These are phyloP conservation scores for Saccharomycopsis fibuligera DNA, from an alignment of 805 yeast species.

Conservation along the genomic window DNA sequence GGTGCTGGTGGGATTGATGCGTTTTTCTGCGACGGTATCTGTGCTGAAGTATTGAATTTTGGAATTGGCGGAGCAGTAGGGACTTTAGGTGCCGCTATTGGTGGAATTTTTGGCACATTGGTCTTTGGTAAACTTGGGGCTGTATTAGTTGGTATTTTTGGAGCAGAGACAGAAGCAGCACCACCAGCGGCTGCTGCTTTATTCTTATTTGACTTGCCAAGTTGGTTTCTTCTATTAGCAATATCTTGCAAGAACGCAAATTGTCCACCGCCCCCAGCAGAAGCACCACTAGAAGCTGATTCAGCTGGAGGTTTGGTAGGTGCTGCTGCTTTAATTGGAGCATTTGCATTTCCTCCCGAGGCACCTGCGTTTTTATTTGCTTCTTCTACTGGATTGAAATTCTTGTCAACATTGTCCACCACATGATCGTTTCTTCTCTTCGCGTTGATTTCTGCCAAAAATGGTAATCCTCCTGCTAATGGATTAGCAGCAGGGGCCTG, in stretches of 20 bases:
- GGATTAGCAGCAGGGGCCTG: slow-evolving; percentile 22
- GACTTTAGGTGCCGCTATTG: slow-evolving; percentile 14
- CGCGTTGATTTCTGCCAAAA: slow-evolving; percentile 51
- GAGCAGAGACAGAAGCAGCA: slow-evolving; percentile 23
- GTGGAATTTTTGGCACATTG: slow-evolving; percentile 23
- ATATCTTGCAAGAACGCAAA: slow-evolving; percentile 7
- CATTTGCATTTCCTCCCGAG: slow-evolving; percentile 18
- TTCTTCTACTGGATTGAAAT: slow-evolving; percentile 23
- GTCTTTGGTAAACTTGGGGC: slow-evolving; percentile 28
- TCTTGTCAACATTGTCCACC: slow-evolving; percentile 33
- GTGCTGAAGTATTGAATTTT: neutral
- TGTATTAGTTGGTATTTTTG: slow-evolving; percentile 21
- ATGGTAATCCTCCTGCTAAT: slow-evolving; percentile 43
- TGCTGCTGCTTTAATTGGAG: neutral
- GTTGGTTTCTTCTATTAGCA: slow-evolving; percentile 5
- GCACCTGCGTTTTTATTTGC: slow-evolving; percentile 2
- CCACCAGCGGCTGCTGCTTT: slow-evolving; percentile 22
- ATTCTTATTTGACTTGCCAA: slow-evolving; percentile 20
- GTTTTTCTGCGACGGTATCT: slow-evolving; percentile 19
- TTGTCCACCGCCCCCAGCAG: neutral
- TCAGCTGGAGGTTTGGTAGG: slow-evolving; percentile 14
- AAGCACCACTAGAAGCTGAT: no score
- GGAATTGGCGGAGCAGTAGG: slow-evolving; percentile 9
- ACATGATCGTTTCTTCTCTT: slow-evolving; percentile 47
- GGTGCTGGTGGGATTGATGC: slow-evolving; percentile 22